These are phyloP conservation scores for Tolypocladium inflatum DNA, from an alignment of 2,329 filamentous ascomycete genomes.

Conservation along the genomic window DNA sequence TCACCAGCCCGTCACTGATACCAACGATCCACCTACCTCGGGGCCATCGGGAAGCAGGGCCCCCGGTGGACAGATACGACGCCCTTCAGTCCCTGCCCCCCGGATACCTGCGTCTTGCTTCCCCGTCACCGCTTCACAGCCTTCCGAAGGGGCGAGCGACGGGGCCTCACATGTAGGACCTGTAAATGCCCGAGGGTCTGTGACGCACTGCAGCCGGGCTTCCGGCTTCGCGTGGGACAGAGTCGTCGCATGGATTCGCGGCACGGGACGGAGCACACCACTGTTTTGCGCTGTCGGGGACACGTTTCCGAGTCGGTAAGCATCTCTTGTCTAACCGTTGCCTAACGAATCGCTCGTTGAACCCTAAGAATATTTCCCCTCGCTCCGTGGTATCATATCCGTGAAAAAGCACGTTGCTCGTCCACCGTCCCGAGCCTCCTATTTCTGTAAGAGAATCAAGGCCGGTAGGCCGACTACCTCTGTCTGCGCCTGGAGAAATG, in stretches of 20 bases:
- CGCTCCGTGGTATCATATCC: constrained; percentile 1
- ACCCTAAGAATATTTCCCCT: not conserved
- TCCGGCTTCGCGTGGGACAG: not conserved
- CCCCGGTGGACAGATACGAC: not conserved
- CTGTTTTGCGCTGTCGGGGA: not conserved
- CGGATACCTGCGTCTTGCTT: not conserved
- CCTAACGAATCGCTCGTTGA: not conserved
- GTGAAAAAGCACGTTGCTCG: not conserved
- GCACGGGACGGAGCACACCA: not conserved
- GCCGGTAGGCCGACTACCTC: not conserved
- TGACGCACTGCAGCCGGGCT: not conserved
- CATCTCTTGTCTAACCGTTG: not conserved
- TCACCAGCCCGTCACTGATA: not conserved
- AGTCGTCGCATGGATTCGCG: not conserved
- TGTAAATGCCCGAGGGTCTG: not conserved
- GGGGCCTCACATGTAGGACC: not conserved
- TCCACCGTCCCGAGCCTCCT: not conserved
- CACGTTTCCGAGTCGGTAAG: not conserved
- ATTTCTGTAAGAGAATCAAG: not conserved
- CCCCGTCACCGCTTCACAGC: not conserved
- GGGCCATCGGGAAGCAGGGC: not conserved
- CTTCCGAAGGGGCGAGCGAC: not conserved
- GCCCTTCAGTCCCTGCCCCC: not conserved
- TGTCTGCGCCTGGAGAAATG: not conserved
- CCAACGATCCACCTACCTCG: not conserved